Conservation (phyloP, 805 yeast genomes). For the Cyberlindnera euphorbiiphila region DNA sequence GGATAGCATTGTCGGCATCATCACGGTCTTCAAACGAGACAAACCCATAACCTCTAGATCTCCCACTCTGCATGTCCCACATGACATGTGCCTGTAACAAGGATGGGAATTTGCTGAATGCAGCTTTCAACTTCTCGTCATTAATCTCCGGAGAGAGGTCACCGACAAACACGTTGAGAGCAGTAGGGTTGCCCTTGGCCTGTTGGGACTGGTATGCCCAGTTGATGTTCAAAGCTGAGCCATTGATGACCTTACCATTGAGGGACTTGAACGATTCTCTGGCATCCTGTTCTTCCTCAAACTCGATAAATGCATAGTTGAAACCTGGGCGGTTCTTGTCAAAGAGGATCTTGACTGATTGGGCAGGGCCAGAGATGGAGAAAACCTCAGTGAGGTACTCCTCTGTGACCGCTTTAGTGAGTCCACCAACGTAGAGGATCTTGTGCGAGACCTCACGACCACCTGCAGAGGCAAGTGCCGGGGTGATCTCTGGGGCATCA, state of each 20-base stretch:
- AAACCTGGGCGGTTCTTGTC: slow-evolving; percentile 73
- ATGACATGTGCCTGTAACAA: slow-evolving; percentile 83
- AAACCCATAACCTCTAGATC: slow-evolving; percentile 90
- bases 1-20: slow-evolving; percentile 74
- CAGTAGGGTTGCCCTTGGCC: slow-evolving; percentile 46
- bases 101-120: slow-evolving; percentile 56
- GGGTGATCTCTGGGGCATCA: slow-evolving; percentile 32
- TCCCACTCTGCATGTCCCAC: slow-evolving; percentile 96
- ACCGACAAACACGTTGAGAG: slow-evolving; percentile 78
- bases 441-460: slow-evolving; percentile 76
- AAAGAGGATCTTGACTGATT: slow-evolving; percentile 62
- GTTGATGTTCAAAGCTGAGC: slow-evolving; percentile 58
- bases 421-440: slow-evolving; percentile 73
- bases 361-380: slow-evolving; percentile 55
- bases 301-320: slow-evolving; percentile 84
- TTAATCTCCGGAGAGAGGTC: slow-evolving; percentile 79
- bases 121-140: slow-evolving; percentile 61
- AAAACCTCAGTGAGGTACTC: slow-evolving; percentile 59
- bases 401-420: slow-evolving; percentile 63
- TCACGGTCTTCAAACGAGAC: slow-evolving; percentile 63
- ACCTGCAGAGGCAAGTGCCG: slow-evolving; percentile 74
- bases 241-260: slow-evolving; percentile 50
- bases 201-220: slow-evolving; percentile 86
- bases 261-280: slow-evolving; percentile 56
- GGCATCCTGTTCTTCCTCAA: slow-evolving; percentile 53